These are phyloP conservation scores for Anthoceros angustus DNA, from an alignment of 225 moss, liverwort and hornwort species.

Conservation along the genomic window DNA sequence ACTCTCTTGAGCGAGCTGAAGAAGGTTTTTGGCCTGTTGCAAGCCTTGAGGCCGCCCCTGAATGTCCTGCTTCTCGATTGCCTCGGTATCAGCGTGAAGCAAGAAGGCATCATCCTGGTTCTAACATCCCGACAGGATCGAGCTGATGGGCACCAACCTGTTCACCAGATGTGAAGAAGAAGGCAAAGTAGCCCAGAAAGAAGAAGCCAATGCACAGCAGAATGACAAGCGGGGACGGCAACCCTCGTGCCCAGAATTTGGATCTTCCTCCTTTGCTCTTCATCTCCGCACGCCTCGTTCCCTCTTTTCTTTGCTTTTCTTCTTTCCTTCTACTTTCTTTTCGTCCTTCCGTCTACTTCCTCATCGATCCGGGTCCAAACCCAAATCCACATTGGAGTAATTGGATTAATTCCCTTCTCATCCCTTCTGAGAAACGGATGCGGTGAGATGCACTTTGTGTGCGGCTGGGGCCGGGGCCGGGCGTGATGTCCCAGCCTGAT, in stretches of 20 bases:
- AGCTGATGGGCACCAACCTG: conserved; percentile 22
- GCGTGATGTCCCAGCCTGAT: too few relatives aligned
- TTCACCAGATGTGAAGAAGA: conserved; percentile 28
- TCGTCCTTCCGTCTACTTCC: too few relatives aligned
- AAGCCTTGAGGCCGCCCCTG: conserved; percentile 15
- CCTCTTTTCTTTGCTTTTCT: too few relatives aligned
- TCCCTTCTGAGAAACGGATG: too few relatives aligned
- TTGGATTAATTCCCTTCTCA: too few relatives aligned
- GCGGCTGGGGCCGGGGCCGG: too few relatives aligned
- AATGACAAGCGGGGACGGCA: conserved; percentile 57
- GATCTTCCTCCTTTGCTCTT: conserved; percentile 35
- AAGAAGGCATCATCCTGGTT: background rate
- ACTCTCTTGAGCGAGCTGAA: conserved; percentile 17
- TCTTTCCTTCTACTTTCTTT: too few relatives aligned
- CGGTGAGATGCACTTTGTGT: too few relatives aligned
- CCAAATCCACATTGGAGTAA: too few relatives aligned
- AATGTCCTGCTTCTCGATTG: background rate
- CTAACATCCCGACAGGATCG: background rate
- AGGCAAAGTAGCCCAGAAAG: conserved; percentile 49
- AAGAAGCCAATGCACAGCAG: conserved; percentile 60
- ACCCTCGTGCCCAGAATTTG: conserved; percentile 31
- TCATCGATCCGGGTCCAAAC: too few relatives aligned
- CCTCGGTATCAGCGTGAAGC: background rate
- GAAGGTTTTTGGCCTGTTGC: conserved; percentile 9
- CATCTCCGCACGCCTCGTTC: background rate